Conservation (phyloP, 768 basidiomycete species). For the Auricularia cornea region DNA sequence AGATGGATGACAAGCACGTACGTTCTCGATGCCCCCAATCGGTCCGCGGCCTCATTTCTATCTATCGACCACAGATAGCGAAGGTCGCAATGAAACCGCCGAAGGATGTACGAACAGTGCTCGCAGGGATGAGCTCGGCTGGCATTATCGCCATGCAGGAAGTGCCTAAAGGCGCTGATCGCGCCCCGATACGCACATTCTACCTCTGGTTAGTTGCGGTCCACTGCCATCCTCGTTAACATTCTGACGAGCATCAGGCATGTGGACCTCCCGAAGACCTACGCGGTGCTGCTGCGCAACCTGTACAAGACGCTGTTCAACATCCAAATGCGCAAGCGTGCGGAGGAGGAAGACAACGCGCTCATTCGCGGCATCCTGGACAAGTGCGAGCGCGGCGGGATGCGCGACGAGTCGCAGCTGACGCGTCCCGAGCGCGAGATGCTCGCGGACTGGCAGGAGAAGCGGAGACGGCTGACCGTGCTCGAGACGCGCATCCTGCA, state of each 20-base stretch:
- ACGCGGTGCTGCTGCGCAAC: conserved; percentile 62
- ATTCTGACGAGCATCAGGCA: conserved; percentile 45
- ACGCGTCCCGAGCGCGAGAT: conserved; percentile 69
- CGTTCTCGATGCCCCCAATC: conserved; percentile 13
- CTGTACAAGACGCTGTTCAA: conserved; percentile 91
- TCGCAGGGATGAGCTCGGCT: conserved; percentile 72
- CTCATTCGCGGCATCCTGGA: conserved; percentile 64
- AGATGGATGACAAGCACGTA: conserved; percentile 93
- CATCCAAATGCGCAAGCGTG: conserved; percentile 60
- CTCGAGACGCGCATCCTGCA: conserved; percentile 84
- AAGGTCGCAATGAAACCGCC: conserved; percentile 89
- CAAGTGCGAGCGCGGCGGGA: conserved; percentile 75
- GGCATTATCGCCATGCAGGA: conserved; percentile 87
- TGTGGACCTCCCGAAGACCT: conserved; percentile 79
- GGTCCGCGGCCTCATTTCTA: conserved; percentile 4
- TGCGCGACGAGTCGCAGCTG: conserved; percentile 63
- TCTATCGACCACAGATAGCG: conserved; percentile 53
- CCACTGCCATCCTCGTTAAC: neutral
- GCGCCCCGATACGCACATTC: conserved; percentile 80
- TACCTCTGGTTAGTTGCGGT: conserved; percentile 68
- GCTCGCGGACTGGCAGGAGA: conserved; percentile 64
- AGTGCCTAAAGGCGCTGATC: conserved; percentile 83
- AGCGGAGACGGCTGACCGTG: conserved; percentile 63
- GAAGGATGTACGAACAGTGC: conserved; percentile 74
- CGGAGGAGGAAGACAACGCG: conserved; percentile 56